Percentiles rank a stretch among this genome's conserved stretches.
phyloP scores from a whole-genome alignment of 2,329 filamentous ascomycete species.

The Nemania abortiva region DNA sequence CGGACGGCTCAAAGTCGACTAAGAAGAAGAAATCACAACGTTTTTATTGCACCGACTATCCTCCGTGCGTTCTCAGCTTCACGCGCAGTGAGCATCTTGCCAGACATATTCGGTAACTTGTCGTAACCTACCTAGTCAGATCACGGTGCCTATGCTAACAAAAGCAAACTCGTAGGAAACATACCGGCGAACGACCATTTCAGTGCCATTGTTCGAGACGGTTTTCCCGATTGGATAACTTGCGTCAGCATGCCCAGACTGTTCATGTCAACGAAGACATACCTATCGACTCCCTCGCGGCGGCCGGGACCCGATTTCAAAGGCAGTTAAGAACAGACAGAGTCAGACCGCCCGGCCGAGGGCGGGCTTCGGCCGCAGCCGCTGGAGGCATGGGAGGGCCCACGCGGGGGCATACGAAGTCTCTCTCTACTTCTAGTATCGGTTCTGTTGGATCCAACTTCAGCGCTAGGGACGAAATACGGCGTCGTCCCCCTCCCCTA shows the following conservation, averaged over 20 bases:
- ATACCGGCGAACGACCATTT: slow-evolving; percentile 96
- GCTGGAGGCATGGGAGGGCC: slow-evolving; percentile 78
- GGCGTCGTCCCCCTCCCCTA: slow-evolving; percentile 82
- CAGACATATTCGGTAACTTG: slow-evolving; percentile 84
- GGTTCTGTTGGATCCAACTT: slow-evolving; percentile 76
- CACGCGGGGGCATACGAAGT: slow-evolving; percentile 84
- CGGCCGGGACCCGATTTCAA: slow-evolving; percentile 91
- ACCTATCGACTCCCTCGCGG: slow-evolving; percentile 90
- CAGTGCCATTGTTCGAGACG: slow-evolving; percentile 94
- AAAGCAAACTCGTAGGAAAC: slow-evolving; percentile 74
- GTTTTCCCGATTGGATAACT: slow-evolving; percentile 94
- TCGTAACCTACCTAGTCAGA: slow-evolving; percentile 18
- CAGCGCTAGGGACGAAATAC: slow-evolving; percentile 72
- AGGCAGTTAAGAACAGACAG: slow-evolving; percentile 90
- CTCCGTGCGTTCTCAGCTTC: slow-evolving; percentile 93
- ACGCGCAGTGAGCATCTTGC: slow-evolving; percentile 96
- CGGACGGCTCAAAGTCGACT: slow-evolving; percentile 74
- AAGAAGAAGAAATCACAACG: slow-evolving; percentile 98
- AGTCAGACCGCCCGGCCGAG: slow-evolving; percentile 79
- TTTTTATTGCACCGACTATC: slow-evolving; percentile 96
- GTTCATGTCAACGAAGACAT: slow-evolving; percentile 99
- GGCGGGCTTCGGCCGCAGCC: slow-evolving; percentile 81
- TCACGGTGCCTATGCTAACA: slow-evolving; percentile 38
- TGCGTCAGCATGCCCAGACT: slow-evolving; percentile 96
- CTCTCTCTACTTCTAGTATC: slow-evolving; percentile 87